phyloP scores from a whole-genome alignment of 257 asterid species.

The Solanum medicagineum region DNA sequence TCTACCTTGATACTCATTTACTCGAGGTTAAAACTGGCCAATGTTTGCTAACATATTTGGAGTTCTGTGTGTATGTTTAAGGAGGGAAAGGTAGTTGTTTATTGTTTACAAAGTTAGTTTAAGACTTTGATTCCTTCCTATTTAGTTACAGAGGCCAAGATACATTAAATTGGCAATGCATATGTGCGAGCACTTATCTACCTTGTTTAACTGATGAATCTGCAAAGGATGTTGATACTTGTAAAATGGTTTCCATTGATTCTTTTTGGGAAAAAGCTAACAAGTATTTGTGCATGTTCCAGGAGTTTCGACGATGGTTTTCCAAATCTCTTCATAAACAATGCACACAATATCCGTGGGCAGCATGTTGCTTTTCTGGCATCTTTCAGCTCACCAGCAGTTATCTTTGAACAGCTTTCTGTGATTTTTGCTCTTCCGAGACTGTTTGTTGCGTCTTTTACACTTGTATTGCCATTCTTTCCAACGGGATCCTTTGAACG shows the following conservation, averaged over 20 bases:
- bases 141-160: background rate
- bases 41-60: background rate
- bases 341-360: constrained; percentile 84
- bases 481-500: constrained; percentile 94
- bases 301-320: constrained; percentile 95
- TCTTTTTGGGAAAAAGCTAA: background rate
- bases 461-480: constrained; percentile 75
- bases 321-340: constrained; percentile 84
- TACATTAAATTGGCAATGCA: background rate
- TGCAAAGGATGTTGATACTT: background rate
- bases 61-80: background rate
- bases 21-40: background rate
- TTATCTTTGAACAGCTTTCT: constrained; percentile 90
- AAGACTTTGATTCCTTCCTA: background rate
- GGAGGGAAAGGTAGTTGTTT: background rate
- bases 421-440: constrained; percentile 92
- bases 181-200: background rate
- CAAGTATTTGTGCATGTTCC: constrained; percentile 7
- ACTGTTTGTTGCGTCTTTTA: constrained; percentile 78
- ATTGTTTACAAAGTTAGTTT: background rate
- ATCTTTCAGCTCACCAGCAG: constrained; percentile 86
- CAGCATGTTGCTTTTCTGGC: constrained; percentile 86
- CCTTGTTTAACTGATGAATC: background rate
- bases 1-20: background rate
- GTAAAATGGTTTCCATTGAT: background rate